Conservation (phyloP, 495 filamentous ascomycete species). For the Xylaria flabelliformis region DNA sequence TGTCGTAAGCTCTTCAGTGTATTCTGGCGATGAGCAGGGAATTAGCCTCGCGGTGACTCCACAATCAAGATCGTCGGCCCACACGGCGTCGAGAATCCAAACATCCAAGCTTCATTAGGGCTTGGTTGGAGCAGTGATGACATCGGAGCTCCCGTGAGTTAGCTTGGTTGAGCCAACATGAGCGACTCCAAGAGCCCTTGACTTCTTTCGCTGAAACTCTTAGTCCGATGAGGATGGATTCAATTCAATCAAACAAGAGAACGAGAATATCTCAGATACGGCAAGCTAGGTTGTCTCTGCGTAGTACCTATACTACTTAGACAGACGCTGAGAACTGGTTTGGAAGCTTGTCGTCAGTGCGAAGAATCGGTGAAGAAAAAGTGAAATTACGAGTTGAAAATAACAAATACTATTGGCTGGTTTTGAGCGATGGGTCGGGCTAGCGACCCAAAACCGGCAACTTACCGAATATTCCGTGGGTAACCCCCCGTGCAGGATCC, state of each 20-base stretch:
- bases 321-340: not conserved
- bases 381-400: slow-evolving; percentile 34
- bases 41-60: not conserved
- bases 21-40: slow-evolving; percentile 18
- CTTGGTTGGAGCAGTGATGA: not conserved
- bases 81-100: not conserved
- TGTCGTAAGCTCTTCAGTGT: slow-evolving; percentile 6
- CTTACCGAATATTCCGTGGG: slow-evolving; percentile 17
- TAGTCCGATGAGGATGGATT: not conserved
- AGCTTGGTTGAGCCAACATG: not conserved
- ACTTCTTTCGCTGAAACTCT: not conserved
- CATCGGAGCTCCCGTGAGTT: not conserved
- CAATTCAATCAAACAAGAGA: not conserved
- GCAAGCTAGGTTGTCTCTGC: not conserved
- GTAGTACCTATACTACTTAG: too few species aligned
- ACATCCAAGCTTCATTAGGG: slow-evolving; percentile 1
- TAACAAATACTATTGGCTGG: slow-evolving; percentile 33
- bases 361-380: slow-evolving; percentile 41
- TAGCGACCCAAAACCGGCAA: slow-evolving; percentile 3
- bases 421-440: slow-evolving; percentile 31
- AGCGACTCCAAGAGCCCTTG: not conserved
- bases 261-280: not conserved
- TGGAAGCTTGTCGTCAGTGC: slow-evolving; percentile 26
- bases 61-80: slow-evolving; percentile 13
- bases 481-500: not conserved